Base-by-base conservation (phyloP, 805 yeast species). In the Starmerella vaccinii region DNA sequence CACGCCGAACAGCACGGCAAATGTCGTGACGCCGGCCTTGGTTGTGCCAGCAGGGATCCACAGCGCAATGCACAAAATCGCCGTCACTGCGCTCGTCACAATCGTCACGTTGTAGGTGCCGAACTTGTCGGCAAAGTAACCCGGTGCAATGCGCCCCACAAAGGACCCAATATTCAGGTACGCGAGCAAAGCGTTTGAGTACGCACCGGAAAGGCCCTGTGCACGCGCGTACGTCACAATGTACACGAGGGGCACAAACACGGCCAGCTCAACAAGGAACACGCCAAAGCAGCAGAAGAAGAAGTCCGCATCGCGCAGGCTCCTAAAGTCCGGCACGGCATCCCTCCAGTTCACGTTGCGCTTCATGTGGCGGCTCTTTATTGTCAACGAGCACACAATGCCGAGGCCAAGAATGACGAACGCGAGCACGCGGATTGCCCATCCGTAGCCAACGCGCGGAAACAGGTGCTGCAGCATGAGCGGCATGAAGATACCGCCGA, bases 401-500 rank as follows among this genome's bases (percentile, higher is more conserved):
- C 66, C 41, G 39, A 66, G 53, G 5, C 57, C 50, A n/a, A 58
- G 33, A 2, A 61, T 54, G n/a, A 65, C 49, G 44, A 63, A 66
- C 0, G 70, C 74, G 41, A 81, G 61, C 5, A 75, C 69, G 30
- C 86, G 65, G 52, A 79, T 71, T 1, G 84, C 71, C 83, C 84
- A 80, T 1, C 67, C 72, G 60, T 71, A 82, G 1, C 87, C 86
- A 15, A 76, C 38, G 12, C 62, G 60, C 2, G 67, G 61, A 56
- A 75, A 76, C 45, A 77, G 62, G 10, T 68, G 60, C 49, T 74
- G 64, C 50, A 82, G 63, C 63, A 77, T 65, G 30, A 81, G 63
- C 1, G 88, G 85, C 59, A 77, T 74, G 5, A 77, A 60, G 5
- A 80, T 68, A 4, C 87, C 88, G 1, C 86, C 87, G 3, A 78